Base-by-base conservation (phyloP, 345 rosid species). In the Raphanus raphanistrum region DNA sequence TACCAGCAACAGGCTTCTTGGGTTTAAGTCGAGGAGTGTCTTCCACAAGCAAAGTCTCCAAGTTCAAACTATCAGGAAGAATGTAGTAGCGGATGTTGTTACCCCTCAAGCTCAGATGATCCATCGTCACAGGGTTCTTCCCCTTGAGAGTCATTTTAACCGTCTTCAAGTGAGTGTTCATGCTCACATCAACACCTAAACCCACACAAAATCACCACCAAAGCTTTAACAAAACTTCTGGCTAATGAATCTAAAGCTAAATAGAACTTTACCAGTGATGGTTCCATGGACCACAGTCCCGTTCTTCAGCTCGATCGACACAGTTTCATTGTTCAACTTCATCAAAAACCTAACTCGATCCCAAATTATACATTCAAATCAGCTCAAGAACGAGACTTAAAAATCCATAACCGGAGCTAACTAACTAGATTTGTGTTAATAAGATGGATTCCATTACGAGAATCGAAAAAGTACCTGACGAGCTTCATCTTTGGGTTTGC, bases 301-400 rank as follows among this genome's bases (percentile, higher is more conserved):
- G 31, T 95, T 95, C 87, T 95, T 91, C 71, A 95, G 93, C 87
- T 95, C 99, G 61, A 95, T 89, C 62, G 98, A 92, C 3, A 92
- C 97, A 57, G 97, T 92, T 84, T 92, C 99, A 55, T 95, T 95
- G 91, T 89, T 95, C 82, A 95, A 62, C 85, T 95, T 95, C 99
- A 95, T 95, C 94, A 95, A 81, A 79, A 95, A 92, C 96, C 97
- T 92, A 38, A 77, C 43, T 63, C 72, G 70, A 76, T 76, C 12
- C 1, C 79, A 50, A 74, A 43, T 21, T 28, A 28, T 43, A 61
- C 45, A 13, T 28, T 28, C 48, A 8, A 58, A 63, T 76, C 55
- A 52, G 59, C 4, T 58, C 36, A 64, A 48, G 0, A 78, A 59
- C 13, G 28, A 16, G 7, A 54, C 36, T 9, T 21, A 21, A 15